These are phyloP conservation scores for Millerago galiae DNA, from an alignment of 805 yeast genomes.

Conservation along the genomic window DNA sequence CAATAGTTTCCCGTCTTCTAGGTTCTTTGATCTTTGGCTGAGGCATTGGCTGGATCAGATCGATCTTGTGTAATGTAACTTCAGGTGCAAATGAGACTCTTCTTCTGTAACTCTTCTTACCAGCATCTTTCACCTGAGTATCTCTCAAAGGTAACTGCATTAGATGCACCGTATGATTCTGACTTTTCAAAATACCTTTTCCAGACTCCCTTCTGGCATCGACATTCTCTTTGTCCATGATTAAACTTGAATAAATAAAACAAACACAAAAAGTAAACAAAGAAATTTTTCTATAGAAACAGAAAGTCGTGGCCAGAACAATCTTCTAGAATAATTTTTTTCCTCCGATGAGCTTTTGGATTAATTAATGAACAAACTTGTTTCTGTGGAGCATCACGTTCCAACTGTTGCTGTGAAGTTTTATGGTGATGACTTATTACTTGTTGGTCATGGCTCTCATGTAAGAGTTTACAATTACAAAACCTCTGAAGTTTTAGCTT, in stretches of 20 bases:
- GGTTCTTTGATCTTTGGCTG: slow-evolving; percentile 16
- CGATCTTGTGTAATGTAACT: slow-evolving; percentile 25
- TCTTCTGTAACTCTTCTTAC: slow-evolving; percentile 17
- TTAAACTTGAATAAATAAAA: no score
- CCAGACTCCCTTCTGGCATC: slow-evolving; percentile 21
- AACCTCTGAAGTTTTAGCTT: slow-evolving; percentile 30
- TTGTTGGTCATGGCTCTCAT: slow-evolving; percentile 69
- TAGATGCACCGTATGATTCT: slow-evolving; percentile 11
- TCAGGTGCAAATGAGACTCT: slow-evolving; percentile 27
- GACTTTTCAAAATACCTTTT: slow-evolving; percentile 19
- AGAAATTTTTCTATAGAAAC: no score
- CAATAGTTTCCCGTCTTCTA: slow-evolving; percentile 24
- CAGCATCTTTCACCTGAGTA: slow-evolving; percentile 5
- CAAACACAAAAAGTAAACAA: background rate
- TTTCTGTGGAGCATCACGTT: slow-evolving; percentile 41
- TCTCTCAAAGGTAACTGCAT: slow-evolving; percentile 17
- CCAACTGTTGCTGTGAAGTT: slow-evolving; percentile 65
- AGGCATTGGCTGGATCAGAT: slow-evolving; percentile 12
- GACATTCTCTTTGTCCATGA: slow-evolving; percentile 5
- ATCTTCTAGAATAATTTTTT: background rate
- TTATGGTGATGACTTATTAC: slow-evolving; percentile 29
- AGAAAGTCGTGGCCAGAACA: no score
- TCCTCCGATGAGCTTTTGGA: background rate
- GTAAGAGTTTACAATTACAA: slow-evolving; percentile 48
- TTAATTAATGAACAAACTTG: background rate